Evolutionary conservation across 2,329 filamentous ascomycete genomes (phyloP).

Genomic region (Orbilia blumenaviensis): DNA sequence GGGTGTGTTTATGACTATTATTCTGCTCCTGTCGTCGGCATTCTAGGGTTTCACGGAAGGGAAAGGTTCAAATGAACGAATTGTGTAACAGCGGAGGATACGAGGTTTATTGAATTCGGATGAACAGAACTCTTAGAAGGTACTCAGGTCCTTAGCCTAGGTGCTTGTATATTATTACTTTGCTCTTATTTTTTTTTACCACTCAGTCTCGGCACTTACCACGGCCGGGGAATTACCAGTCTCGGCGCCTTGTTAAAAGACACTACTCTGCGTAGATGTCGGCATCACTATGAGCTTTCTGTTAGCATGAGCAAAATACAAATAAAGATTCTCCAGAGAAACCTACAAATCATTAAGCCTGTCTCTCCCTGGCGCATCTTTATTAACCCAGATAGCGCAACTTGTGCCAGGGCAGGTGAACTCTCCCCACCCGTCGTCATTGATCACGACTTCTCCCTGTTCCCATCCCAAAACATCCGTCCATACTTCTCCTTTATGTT

Average conservation of each 20-base stretch:
- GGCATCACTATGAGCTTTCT: conserved; percentile 35
- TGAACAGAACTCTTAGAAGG: too few species aligned
- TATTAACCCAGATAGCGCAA: conserved; percentile 71
- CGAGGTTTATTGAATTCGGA: too few species aligned
- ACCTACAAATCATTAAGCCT: conserved; percentile 64
- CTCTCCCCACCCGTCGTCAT: conserved; percentile 68
- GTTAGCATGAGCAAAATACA: conserved; percentile 3
- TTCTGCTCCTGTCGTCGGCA: background rate
- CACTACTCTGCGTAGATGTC: conserved; percentile 40
- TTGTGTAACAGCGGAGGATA: too few species aligned
- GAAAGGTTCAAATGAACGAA: too few species aligned
- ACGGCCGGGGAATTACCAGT: too few species aligned
- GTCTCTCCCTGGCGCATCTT: conserved; percentile 66
- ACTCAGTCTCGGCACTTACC: too few species aligned
- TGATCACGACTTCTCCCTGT: conserved; percentile 68
- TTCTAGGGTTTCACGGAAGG: background rate
- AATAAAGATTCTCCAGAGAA: background rate
- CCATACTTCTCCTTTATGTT: conserved; percentile 71
- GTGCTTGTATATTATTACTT: too few species aligned
- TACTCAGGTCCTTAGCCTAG: too few species aligned
- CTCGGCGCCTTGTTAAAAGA: too few species aligned
- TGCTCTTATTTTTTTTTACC: too few species aligned
- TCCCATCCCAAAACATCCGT: conserved; percentile 70
- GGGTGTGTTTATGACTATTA: background rate
- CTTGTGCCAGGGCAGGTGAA: conserved; percentile 68